Percentiles rank a stretch among this genome's conserved stretches.
phyloP scores from a whole-genome alignment of 2,329 filamentous ascomycete species.

The Verruconis gallopava region DNA sequence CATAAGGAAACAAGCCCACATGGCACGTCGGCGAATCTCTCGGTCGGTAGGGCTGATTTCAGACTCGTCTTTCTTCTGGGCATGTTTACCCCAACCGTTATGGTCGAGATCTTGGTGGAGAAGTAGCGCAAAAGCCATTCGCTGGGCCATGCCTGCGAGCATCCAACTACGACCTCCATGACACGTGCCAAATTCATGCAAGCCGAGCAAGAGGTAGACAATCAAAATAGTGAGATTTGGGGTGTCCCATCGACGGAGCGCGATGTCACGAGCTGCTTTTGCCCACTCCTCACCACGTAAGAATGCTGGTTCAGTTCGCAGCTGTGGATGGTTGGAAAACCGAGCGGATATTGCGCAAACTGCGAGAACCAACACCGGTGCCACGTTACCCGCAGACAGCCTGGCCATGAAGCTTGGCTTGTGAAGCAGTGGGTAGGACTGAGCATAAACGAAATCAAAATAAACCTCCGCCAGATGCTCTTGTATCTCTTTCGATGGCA shows the following conservation, averaged over 20 bases:
- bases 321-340: slow-evolving; percentile 78
- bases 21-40: slow-evolving; percentile 82
- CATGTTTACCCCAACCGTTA: slow-evolving; percentile 51
- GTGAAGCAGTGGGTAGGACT: slow-evolving; percentile 86
- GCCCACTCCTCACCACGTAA: slow-evolving; percentile 88
- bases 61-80: slow-evolving; percentile 34
- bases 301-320: slow-evolving; percentile 66
- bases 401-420: slow-evolving; percentile 96
- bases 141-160: slow-evolving; percentile 82
- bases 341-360: slow-evolving; percentile 92
- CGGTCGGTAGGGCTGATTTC: slow-evolving; percentile 81
- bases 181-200: slow-evolving; percentile 95
- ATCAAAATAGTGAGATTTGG: slow-evolving; percentile 94
- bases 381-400: slow-evolving; percentile 62
- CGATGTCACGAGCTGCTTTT: slow-evolving; percentile 71
- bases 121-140: slow-evolving; percentile 94
- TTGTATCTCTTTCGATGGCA: slow-evolving; percentile 79
- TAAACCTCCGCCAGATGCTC: slow-evolving; percentile 89
- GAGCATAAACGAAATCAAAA: slow-evolving; percentile 91
- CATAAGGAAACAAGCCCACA: slow-evolving; percentile 98
- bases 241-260: slow-evolving; percentile 77
- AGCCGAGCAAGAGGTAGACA: slow-evolving; percentile 71
- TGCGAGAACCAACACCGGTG: slow-evolving; percentile 82
- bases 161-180: slow-evolving; percentile 95
- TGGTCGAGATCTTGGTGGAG: slow-evolving; percentile 82